A percentile compares a stretch with the other conserved stretches of the same genome.
Conservation (phyloP, 2,329 filamentous ascomycete genomes). For the Sarocladium kiliense region DNA sequence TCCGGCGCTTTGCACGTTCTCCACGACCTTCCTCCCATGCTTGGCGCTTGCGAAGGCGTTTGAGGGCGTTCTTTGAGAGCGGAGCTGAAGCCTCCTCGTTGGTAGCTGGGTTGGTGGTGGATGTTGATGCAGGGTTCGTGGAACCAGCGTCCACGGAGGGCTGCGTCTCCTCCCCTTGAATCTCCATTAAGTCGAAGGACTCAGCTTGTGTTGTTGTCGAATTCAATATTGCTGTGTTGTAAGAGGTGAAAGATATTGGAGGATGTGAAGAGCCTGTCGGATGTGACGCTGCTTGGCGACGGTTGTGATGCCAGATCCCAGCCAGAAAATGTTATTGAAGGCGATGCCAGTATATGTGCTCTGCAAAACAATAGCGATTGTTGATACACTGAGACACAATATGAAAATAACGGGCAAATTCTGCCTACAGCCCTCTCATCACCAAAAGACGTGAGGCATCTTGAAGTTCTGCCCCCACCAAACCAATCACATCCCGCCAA, state of each 20-base stretch:
- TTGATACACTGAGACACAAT: no score
- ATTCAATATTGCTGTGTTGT: no score
- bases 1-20: slow-evolving; percentile 47
- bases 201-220: background rate
- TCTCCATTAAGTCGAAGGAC: background rate
- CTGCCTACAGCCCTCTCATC: background rate
- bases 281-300: background rate
- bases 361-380: no score
- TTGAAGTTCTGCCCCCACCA: background rate
- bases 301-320: no score
- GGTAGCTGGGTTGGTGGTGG: slow-evolving; percentile 10
- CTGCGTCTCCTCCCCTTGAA: background rate
- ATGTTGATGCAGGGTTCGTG: background rate
- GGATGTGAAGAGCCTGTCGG: no score
- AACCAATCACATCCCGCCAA: slow-evolving; percentile 27
- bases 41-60: slow-evolving; percentile 67
- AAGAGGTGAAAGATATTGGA: no score
- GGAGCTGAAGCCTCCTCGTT: slow-evolving; percentile 11
- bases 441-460: background rate
- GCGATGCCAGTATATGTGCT: no score
- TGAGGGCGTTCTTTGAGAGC: slow-evolving; percentile 81
- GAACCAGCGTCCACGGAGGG: slow-evolving; percentile 3
- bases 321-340: no score
- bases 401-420: no score
- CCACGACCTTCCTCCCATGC: slow-evolving; percentile 71